Conservation (phyloP, 1,284 basidiomycete genomes). For the Trametes hirsuta region DNA sequence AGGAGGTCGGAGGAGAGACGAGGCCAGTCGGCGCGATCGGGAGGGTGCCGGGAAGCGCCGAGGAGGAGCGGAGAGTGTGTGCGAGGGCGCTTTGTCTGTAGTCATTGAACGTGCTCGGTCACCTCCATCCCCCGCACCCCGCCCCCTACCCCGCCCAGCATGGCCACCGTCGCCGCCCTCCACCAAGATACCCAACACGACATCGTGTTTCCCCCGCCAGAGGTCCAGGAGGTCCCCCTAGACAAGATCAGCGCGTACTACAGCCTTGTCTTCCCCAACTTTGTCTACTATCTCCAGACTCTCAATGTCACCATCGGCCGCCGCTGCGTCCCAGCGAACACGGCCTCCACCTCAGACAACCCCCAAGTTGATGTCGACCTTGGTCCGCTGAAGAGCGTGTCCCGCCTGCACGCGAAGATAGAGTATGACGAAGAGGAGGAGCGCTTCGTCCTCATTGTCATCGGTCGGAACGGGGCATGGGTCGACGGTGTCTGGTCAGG, state of each 20-base stretch:
- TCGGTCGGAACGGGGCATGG: slow-evolving; percentile 96
- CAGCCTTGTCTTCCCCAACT: slow-evolving; percentile 89
- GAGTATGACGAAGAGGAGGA: slow-evolving; percentile 89
- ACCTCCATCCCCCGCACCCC: slow-evolving; percentile 17
- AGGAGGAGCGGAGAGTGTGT: background rate
- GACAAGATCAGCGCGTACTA: slow-evolving; percentile 92
- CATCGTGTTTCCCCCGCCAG: slow-evolving; percentile 38
- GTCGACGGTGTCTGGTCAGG: slow-evolving; percentile 96
- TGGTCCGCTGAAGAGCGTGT: slow-evolving; percentile 96
- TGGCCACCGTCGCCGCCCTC: slow-evolving; percentile 38
- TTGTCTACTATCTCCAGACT: slow-evolving; percentile 71
- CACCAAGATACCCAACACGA: slow-evolving; percentile 37
- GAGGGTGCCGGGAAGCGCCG: slow-evolving; percentile 15
- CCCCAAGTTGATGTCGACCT: slow-evolving; percentile 91
- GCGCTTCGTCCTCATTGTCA: slow-evolving; percentile 88
- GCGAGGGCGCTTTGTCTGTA: slow-evolving; percentile 1
- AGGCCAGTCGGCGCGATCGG: slow-evolving; percentile 14
- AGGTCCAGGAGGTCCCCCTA: slow-evolving; percentile 40
- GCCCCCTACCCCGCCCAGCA: slow-evolving; percentile 28
- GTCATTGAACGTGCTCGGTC: slow-evolving; percentile 27
- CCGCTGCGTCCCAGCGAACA: slow-evolving; percentile 43
- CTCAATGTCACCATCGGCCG: slow-evolving; percentile 63
- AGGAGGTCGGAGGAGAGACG: slow-evolving; percentile 1
- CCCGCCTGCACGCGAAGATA: slow-evolving; percentile 93
- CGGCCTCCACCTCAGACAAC: slow-evolving; percentile 45